A percentile compares a stretch with the other conserved stretches of the same genome.
Evolutionary conservation across 225 moss, liverwort and hornwort species (phyloP).

Genomic region (Climacium dendroides): DNA sequence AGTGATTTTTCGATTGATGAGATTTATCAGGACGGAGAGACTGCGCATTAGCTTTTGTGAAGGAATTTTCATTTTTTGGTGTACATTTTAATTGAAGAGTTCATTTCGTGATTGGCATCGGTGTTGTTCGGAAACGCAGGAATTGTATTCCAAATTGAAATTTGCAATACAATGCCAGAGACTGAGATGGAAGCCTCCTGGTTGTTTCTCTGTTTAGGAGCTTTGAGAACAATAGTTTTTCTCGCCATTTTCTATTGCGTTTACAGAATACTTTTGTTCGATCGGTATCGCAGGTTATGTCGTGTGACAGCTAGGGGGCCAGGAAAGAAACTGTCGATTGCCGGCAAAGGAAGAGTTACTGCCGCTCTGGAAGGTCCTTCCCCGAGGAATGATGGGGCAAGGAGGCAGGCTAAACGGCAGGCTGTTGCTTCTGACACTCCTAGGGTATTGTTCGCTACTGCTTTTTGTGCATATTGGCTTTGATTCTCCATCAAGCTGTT

Average conservation of each 20-base stretch:
- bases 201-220: not conserved
- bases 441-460: constrained; percentile 1
- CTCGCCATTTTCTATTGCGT: not conserved
- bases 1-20: not conserved
- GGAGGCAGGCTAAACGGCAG: constrained; percentile 16
- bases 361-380: not conserved
- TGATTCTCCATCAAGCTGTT: not conserved
- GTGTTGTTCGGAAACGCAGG: not conserved
- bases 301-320: not conserved
- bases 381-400: not conserved
- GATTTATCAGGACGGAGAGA: not conserved
- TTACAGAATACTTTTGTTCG: not conserved
- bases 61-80: not conserved
- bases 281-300: constrained; percentile 10
- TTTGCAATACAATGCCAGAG: not conserved
- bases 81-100: not conserved
- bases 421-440: constrained; percentile 41
- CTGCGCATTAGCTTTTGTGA: not conserved
- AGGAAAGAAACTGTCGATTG: constrained; percentile 2
- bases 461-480: not conserved
- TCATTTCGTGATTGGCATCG: not conserved
- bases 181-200: not conserved
- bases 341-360: not conserved
- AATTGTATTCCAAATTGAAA: not conserved
- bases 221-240: not conserved